Evolutionary conservation across 2,329 filamentous ascomycete genomes (phyloP), one percentile per base, ranked within the genome.

Genomic region (Penicillium hordei): DNA sequence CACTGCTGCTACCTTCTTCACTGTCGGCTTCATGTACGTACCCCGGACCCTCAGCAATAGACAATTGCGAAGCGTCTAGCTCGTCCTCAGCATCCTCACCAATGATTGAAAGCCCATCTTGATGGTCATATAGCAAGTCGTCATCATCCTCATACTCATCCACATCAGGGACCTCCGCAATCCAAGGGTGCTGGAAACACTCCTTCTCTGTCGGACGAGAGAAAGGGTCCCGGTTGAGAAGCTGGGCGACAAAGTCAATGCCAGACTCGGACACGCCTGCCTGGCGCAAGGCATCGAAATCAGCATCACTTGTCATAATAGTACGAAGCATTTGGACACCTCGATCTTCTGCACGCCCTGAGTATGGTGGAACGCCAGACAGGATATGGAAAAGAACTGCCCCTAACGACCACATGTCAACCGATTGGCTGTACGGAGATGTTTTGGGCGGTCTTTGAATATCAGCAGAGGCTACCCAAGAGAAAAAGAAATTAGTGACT

Each of bases 361-460:
- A 88, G 72, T 91, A 97, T 0, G 94, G 93, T 29, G 93, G 89
- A 31, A 82, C 82, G 12, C 85, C 86, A 5, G 89, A 92, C n/a
- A 99, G 79, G 7, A 91, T 82, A 69, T 90, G 94, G 77, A 92
- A 99, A 6, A 97, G 77, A 1, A 99, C 94, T 15, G 93, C 94
- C 17, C 91, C 94, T 46, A 96, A 85, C 0, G 94, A 97, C 93
- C 94, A 99, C 61, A 97, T 90, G 71, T 99, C 94, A 33, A 97
- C 90, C 1, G 92, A 91, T 60, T 96, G 91, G 69, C 88, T 91
- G 73, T 99, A 99, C 23, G 91, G 87, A 76, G 79, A 76, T 69
- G 82, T 75, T 75, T 78, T 76, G 45, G 76, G 65, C 21, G 71
- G 53, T 76, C 83, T 62, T 76, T 73, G 13, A 69, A 27, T 27